Evolutionary conservation across 1,284 basidiomycete species (phyloP).

Genomic region (Hemileia vastatrix): DNA sequence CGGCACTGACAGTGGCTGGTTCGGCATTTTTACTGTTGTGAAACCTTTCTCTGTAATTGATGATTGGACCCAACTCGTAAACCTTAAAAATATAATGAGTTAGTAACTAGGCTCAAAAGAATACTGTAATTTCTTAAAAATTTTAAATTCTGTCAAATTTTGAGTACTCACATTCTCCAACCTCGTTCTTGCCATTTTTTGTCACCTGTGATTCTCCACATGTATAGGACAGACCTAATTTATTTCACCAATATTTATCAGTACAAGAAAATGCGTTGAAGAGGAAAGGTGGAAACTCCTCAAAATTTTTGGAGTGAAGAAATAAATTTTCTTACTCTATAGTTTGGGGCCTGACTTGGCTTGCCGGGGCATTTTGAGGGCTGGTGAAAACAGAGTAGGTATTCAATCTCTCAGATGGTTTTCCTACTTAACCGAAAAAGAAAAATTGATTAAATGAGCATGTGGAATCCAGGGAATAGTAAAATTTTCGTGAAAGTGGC

Average conservation of each 20-base stretch:
- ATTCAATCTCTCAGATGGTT: too few relatives aligned
- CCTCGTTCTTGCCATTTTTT: conserved; percentile 49
- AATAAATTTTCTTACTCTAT: conserved; percentile 47
- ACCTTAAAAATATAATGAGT: neutral
- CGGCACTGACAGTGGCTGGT: conserved; percentile 33
- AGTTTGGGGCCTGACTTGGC: conserved; percentile 50
- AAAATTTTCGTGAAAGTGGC: neutral
- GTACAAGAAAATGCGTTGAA: too few relatives aligned
- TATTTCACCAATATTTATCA: too few relatives aligned
- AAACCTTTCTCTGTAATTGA: conserved; percentile 40
- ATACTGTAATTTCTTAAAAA: neutral
- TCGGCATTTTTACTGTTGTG: conserved; percentile 47
- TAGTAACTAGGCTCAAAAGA: too few relatives aligned
- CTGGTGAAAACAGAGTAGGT: conserved; percentile 25
- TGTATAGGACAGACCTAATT: conserved; percentile 46
- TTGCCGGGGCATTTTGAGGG: conserved; percentile 44
- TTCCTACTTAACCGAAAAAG: too few relatives aligned
- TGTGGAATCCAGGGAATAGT: neutral
- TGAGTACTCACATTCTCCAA: conserved; percentile 50
- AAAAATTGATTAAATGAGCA: neutral
- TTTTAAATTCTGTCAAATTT: neutral
- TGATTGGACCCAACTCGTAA: conserved; percentile 50
- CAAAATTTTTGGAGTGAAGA: too few relatives aligned
- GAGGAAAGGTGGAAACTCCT: neutral
- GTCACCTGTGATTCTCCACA: conserved; percentile 53